Evolutionary conservation across 2,329 filamentous ascomycete genomes (phyloP).

Genomic region (Fusarium marasasianum): DNA sequence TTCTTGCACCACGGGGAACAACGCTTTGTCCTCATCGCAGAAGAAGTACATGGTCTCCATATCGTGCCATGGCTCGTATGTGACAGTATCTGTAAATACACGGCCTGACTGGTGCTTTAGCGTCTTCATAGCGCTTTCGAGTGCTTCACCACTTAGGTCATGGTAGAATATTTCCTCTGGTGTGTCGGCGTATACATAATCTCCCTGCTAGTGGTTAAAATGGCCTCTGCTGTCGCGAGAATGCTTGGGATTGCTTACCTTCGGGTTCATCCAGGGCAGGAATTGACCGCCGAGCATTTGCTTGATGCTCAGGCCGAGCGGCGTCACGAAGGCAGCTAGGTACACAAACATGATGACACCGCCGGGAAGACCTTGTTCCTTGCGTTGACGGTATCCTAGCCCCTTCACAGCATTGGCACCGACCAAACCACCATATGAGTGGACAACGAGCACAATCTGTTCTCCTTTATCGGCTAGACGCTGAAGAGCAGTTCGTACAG

Average conservation of each 20-base stretch:
- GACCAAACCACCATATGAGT: slow-evolving; percentile 56
- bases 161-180: slow-evolving; percentile 39
- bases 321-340: slow-evolving; percentile 47
- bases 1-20: slow-evolving; percentile 31
- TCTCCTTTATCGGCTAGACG: slow-evolving; percentile 48
- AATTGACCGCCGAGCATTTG: slow-evolving; percentile 38
- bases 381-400: slow-evolving; percentile 47
- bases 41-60: slow-evolving; percentile 41
- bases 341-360: slow-evolving; percentile 52
- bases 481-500: slow-evolving; percentile 42
- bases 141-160: slow-evolving; percentile 27
- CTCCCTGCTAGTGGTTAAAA: not conserved
- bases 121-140: slow-evolving; percentile 13
- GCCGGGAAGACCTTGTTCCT: slow-evolving; percentile 45
- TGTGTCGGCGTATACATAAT: slow-evolving; percentile 20
- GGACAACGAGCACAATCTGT: slow-evolving; percentile 53
- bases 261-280: slow-evolving; percentile 43
- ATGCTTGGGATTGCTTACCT: slow-evolving; percentile 14
- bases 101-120: slow-evolving; percentile 25
- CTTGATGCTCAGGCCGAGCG: slow-evolving; percentile 39
- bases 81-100: slow-evolving; percentile 34
- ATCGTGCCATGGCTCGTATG: slow-evolving; percentile 44
- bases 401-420: slow-evolving; percentile 50
- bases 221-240: rapidly evolving
- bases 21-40: slow-evolving; percentile 37